phyloP scores from a whole-genome alignment of 2,329 filamentous ascomycete species.

The Aureobasidium leucospermi region DNA sequence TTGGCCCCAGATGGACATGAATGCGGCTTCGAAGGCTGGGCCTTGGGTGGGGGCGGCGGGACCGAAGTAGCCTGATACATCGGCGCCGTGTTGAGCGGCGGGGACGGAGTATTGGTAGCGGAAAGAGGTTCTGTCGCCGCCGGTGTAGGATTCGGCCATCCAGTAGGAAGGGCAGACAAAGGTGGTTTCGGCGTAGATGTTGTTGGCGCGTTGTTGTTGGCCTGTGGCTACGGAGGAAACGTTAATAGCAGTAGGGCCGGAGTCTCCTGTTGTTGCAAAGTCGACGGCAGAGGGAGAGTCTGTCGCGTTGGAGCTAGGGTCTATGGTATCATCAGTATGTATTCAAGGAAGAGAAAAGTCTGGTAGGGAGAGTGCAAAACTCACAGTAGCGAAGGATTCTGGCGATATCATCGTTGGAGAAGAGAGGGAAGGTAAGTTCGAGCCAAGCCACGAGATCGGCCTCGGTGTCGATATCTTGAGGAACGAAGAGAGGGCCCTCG shows the following conservation, averaged over 20 bases:
- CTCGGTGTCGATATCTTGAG: constrained; percentile 35
- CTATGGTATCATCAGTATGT: not conserved
- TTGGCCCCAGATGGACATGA: constrained; percentile 34
- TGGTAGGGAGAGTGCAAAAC: constrained; percentile 13
- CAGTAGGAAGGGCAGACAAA: constrained; percentile 51
- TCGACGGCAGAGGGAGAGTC: constrained; percentile 18
- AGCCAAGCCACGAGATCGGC: constrained; percentile 35
- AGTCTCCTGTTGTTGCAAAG: constrained; percentile 24
- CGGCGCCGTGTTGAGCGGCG: constrained; percentile 32
- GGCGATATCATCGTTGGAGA: constrained; percentile 31
- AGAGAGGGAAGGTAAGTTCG: constrained; percentile 31
- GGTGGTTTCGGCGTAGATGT: constrained; percentile 46
- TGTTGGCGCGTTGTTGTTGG: constrained; percentile 46
- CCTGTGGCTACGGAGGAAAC: constrained; percentile 42
- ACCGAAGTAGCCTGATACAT: constrained; percentile 23
- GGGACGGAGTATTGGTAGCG: constrained; percentile 43
- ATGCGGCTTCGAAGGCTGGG: not conserved
- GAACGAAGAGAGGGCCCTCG: constrained; percentile 40
- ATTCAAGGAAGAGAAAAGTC: constrained; percentile 1
- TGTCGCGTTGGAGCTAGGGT: constrained; percentile 21
- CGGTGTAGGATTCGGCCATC: constrained; percentile 41
- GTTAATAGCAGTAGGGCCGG: constrained; percentile 41
- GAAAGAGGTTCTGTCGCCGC: constrained; percentile 26
- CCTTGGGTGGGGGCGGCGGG: constrained; percentile 8
- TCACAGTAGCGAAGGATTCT: constrained; percentile 27